Evolutionary conservation across 1,284 basidiomycete genomes (phyloP).

Genomic region (Cystobasidium sp.): DNA sequence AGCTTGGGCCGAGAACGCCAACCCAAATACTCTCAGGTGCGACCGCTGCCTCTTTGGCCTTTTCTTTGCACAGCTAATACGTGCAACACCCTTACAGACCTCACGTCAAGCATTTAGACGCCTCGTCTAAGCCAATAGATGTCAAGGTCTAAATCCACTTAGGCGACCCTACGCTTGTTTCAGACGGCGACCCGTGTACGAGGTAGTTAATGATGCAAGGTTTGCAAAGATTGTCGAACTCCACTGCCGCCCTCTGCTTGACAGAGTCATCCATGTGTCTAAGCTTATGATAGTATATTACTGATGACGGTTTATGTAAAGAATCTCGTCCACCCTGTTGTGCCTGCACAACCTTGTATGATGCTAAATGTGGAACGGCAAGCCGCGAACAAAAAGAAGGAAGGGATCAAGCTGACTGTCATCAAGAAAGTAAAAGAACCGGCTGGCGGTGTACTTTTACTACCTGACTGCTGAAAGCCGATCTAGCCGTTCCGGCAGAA

Average conservation of each 20-base stretch:
- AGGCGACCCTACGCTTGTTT: background rate
- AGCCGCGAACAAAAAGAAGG: background rate
- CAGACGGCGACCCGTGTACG: too few species aligned
- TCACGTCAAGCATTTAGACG: conserved; percentile 18
- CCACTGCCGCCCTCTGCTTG: too few species aligned
- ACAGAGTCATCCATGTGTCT: background rate
- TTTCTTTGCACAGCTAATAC: background rate
- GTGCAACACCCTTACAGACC: background rate
- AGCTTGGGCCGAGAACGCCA: conserved; percentile 39
- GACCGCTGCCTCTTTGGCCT: background rate
- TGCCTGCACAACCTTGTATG: conserved; percentile 14
- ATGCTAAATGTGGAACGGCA: background rate
- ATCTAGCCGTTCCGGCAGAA: too few species aligned
- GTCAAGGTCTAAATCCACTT: background rate
- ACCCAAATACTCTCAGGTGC: conserved; percentile 30
- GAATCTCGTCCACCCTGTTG: conserved; percentile 5
- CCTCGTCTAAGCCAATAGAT: background rate
- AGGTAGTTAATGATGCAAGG: too few species aligned
- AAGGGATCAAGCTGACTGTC: background rate
- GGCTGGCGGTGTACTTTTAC: too few species aligned
- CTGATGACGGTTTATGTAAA: background rate
- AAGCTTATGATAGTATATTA: background rate
- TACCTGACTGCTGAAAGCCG: too few species aligned
- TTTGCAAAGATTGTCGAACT: too few species aligned
- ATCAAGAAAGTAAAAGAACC: too few species aligned